Base-by-base conservation (phyloP, 805 yeast genomes). In the Schwanniomyces polymorphus region DNA sequence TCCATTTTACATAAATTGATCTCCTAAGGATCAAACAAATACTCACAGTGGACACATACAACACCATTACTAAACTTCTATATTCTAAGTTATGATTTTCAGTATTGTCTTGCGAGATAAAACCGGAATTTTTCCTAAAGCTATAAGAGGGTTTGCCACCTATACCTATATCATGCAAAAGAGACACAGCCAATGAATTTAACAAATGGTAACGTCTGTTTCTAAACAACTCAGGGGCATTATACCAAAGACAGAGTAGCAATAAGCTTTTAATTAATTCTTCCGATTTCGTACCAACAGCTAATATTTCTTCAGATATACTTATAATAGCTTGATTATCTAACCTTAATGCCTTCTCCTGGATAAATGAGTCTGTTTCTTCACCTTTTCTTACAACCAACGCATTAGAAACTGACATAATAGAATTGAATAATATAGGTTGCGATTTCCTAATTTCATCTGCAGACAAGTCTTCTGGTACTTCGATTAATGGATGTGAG, bases 81-180 rank as follows among this genome's bases (percentile, higher is more conserved):
- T 78, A 72, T 49, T 82, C 86, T 5, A 71, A 33, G 6, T 42
- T 54, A 5, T 45, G 10, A 9, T 27, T 11, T 11, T 28, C 18
- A 16, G 26, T 33, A 5, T 7, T 12, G n/a, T 37, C 42, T 11
- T n/a, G 27, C 38, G 43, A 26, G 26, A 23, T 25, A n/a, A 49
- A 42, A 35, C 52, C 57, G 7, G 52, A 56, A 31, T 41, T 50
- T 11, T 58, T 34, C 42, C 48, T 51, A 42, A 49, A 62, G 16
- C 51, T 47, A 48, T 47, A 58, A 3, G 56, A 38, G 14, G 81
- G 75, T 39, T 80, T 59, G 25, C 85, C 80, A 21, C 81, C 80
- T 5, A 90, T 74, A 0, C 96, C 96, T 45, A 91, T 66, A 61
- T 91, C 97, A 55, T 82, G 85, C 1, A 87, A 76, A 64, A 91